Evolutionary conservation across 495 filamentous ascomycete species (phyloP).

Genomic region (Platismatia glauca): DNA sequence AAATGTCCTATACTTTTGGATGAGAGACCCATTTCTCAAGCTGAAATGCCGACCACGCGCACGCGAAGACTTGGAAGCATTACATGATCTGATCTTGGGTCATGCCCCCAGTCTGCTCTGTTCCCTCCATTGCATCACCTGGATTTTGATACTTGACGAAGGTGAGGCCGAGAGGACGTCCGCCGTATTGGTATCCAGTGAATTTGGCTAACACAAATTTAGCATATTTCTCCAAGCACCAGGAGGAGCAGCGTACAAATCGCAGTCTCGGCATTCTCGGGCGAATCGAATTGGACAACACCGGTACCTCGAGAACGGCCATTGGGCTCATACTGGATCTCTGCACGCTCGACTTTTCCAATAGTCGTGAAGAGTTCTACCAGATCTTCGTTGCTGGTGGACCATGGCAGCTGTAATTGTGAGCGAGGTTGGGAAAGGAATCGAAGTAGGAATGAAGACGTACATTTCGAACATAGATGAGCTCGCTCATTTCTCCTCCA

Average conservation of each 20-base stretch:
- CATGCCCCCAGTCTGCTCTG: slow-evolving; percentile 59
- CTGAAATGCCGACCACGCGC: slow-evolving; percentile 4
- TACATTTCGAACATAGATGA: slow-evolving; percentile 96
- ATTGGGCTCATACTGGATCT: slow-evolving; percentile 97
- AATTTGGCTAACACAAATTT: slow-evolving; percentile 60
- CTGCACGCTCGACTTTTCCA: slow-evolving; percentile 92
- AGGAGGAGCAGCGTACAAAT: slow-evolving; percentile 50
- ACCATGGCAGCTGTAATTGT: slow-evolving; percentile 77
- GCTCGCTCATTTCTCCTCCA: slow-evolving; percentile 71
- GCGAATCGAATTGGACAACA: slow-evolving; percentile 82
- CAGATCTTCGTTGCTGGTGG: slow-evolving; percentile 94
- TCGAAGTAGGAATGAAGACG: slow-evolving; percentile 32
- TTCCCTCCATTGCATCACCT: slow-evolving; percentile 69
- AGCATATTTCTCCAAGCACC: slow-evolving; percentile 14
- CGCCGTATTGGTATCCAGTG: slow-evolving; percentile 94
- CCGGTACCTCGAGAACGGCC: slow-evolving; percentile 91
- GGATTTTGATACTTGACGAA: slow-evolving; percentile 82
- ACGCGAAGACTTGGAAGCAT: slow-evolving; percentile 3
- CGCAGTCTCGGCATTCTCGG: slow-evolving; percentile 80
- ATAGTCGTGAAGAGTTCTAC: slow-evolving; percentile 96
- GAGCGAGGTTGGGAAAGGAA: neutral
- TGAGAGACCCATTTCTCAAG: neutral
- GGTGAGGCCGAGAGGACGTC: slow-evolving; percentile 81
- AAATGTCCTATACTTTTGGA: slow-evolving; percentile 12
- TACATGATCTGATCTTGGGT: slow-evolving; percentile 99